Percentiles rank a stretch among this genome's conserved stretches.
Evolutionary conservation across 2,329 filamentous ascomycete genomes (phyloP).

Genomic region (Scedosporium dehoogii): DNA sequence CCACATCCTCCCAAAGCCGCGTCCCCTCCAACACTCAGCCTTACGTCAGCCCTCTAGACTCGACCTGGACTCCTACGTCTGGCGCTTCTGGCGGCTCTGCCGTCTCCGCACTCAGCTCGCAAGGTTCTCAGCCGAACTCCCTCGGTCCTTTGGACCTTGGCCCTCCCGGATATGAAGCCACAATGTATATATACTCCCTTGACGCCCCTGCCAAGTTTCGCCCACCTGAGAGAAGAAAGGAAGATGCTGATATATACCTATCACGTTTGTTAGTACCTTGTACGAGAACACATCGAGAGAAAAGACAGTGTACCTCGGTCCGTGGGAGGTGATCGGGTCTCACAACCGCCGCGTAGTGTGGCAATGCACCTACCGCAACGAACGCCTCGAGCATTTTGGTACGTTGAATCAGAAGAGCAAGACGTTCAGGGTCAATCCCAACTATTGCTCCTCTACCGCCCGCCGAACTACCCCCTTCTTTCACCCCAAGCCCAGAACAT

Average conservation of each 20-base stretch:
- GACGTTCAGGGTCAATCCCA: background rate
- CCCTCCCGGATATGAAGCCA: conserved; percentile 43
- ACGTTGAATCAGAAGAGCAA: conserved; percentile 14
- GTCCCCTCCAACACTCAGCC: conserved; percentile 27
- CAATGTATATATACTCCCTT: conserved; percentile 31
- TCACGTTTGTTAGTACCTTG: conserved; percentile 28
- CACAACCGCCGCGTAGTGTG: conserved; percentile 39
- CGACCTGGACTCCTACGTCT: conserved; percentile 28
- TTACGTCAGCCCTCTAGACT: conserved; percentile 32
- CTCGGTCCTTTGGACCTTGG: conserved; percentile 38
- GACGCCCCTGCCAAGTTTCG: background rate
- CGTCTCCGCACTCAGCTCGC: conserved; percentile 29
- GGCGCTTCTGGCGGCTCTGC: conserved; percentile 27
- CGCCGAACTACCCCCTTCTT: background rate
- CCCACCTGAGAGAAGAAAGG: no score
- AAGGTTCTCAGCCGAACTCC: conserved; percentile 29
- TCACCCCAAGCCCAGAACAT: conserved; percentile 8
- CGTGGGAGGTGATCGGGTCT: conserved; percentile 39
- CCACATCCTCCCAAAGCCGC: conserved; percentile 33
- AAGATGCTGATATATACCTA: background rate
- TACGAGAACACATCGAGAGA: conserved; percentile 39
- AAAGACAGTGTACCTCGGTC: conserved; percentile 40
- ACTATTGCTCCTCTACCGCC: background rate
- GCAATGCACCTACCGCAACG: conserved; percentile 42
- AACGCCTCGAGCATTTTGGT: conserved; percentile 42